Evolutionary conservation across 2,329 filamentous ascomycete genomes (phyloP).

Genomic region (Zalaria obscura): DNA sequence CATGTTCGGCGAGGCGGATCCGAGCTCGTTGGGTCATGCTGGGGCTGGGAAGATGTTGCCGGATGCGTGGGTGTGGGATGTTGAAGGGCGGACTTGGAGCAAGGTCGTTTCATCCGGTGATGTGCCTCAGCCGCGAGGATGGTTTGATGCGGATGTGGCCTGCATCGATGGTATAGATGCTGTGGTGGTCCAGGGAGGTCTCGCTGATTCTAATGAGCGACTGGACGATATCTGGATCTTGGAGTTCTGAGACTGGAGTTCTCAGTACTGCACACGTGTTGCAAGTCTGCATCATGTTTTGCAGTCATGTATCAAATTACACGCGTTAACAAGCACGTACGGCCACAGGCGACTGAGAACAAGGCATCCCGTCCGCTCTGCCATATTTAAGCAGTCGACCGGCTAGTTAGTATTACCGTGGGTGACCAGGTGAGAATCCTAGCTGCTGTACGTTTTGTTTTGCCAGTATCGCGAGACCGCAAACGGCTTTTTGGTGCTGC

Average conservation of each 20-base stretch:
- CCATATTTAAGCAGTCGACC: too few species aligned
- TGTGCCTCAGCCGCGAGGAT: slow-evolving; percentile 31
- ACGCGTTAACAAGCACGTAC: too few species aligned
- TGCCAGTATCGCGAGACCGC: too few species aligned
- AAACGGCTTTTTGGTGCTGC: too few species aligned
- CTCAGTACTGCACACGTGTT: too few species aligned
- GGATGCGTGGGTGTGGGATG: slow-evolving; percentile 36
- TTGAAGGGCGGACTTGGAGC: slow-evolving; percentile 20
- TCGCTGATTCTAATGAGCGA: slow-evolving; percentile 38
- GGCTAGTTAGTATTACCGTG: too few species aligned
- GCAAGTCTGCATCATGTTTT: too few species aligned
- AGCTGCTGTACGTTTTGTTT: too few species aligned
- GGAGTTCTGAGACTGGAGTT: slow-evolving; percentile 10
- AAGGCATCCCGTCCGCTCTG: too few species aligned
- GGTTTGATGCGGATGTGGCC: slow-evolving; percentile 38
- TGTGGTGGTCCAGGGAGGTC: slow-evolving; percentile 35
- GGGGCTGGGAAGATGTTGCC: slow-evolving; percentile 42
- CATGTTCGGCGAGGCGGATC: slow-evolving; percentile 40
- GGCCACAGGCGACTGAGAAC: too few species aligned
- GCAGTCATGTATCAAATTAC: too few species aligned
- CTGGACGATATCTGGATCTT: slow-evolving; percentile 36
- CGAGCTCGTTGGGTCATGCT: slow-evolving; percentile 37
- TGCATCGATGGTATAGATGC: slow-evolving; percentile 16
- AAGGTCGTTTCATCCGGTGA: slow-evolving; percentile 14
- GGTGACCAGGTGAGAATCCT: too few species aligned